Conservation (phyloP, 2,329 filamentous ascomycete genomes). For the Ophiosphaerella herpotricha region DNA sequence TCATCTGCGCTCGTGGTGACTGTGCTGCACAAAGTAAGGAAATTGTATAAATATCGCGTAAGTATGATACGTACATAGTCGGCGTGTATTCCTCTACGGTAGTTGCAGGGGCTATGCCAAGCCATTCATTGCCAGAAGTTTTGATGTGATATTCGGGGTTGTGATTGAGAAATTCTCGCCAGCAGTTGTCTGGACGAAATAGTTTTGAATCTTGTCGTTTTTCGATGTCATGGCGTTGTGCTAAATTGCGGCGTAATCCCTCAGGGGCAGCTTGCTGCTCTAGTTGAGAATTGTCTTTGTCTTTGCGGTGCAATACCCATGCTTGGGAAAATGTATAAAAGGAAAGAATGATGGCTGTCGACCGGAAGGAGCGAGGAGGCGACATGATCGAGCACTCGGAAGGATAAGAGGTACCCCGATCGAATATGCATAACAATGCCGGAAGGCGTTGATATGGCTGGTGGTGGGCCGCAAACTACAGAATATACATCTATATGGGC, state of each 20-base stretch:
- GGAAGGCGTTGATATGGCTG: slow-evolving; percentile 17
- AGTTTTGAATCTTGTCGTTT: slow-evolving; percentile 23
- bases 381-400: slow-evolving; percentile 44
- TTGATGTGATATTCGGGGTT: slow-evolving; percentile 13
- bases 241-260: slow-evolving; percentile 2
- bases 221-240: slow-evolving; percentile 5
- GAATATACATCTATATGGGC: slow-evolving; percentile 35
- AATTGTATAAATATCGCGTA: not conserved
- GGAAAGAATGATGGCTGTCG: slow-evolving; percentile 37
- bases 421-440: slow-evolving; percentile 22
- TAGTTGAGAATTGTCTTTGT: slow-evolving; percentile 6
- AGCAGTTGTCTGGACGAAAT: slow-evolving; percentile 24
- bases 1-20: slow-evolving; percentile 21
- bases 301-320: slow-evolving; percentile 20
- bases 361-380: slow-evolving; percentile 33
- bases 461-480: slow-evolving; percentile 17
- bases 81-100: slow-evolving; percentile 24
- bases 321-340: slow-evolving; percentile 27
- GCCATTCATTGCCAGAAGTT: slow-evolving; percentile 35
- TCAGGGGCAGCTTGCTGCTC: slow-evolving; percentile 6
- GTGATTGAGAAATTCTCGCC: slow-evolving; percentile 20
- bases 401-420: slow-evolving; percentile 39
- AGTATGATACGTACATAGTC: slow-evolving; percentile 23
- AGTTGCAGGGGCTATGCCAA: slow-evolving; percentile 32
- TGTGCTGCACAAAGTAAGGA: slow-evolving; percentile 19